These are phyloP conservation scores for Sporothrix sp. DNA, from an alignment of 2,329 filamentous ascomycete species.

Conservation along the genomic window DNA sequence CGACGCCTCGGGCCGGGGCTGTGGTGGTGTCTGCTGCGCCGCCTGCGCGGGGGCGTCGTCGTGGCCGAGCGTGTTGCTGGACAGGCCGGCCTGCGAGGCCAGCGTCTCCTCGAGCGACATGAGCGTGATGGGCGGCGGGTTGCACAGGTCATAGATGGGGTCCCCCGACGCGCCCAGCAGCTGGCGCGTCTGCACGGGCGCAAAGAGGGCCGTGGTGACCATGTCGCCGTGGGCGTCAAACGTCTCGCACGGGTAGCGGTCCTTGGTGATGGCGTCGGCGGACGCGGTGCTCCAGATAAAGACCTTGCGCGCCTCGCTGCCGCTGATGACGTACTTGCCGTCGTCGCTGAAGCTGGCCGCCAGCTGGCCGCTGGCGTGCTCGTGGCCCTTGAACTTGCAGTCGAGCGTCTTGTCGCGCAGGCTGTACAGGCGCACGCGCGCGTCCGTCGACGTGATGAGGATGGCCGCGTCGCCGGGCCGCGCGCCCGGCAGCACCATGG, in stretches of 20 bases:
- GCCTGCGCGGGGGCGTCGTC: conserved; percentile 6
- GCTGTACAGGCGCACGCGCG: conserved; percentile 81
- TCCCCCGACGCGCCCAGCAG: conserved; percentile 74
- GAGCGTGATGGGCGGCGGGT: conserved; percentile 80
- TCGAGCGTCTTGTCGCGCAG: conserved; percentile 76
- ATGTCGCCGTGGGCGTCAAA: conserved; percentile 86
- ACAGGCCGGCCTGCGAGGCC: conserved; percentile 22
- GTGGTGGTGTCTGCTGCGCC: conserved; percentile 12
- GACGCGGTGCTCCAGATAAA: conserved; percentile 77
- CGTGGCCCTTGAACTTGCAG: conserved; percentile 82
- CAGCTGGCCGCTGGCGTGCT: conserved; percentile 85
- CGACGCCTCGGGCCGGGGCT: conserved; percentile 50
- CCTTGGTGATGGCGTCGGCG: conserved; percentile 54
- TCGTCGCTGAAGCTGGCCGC: conserved; percentile 83
- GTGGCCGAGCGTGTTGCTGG: conserved; percentile 14
- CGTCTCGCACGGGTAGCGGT: conserved; percentile 75
- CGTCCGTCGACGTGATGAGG: conserved; percentile 90
- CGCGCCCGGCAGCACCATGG: conserved; percentile 26
- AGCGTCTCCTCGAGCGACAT: conserved; percentile 58
- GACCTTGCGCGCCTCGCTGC: conserved; percentile 80
- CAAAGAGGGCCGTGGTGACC: conserved; percentile 81
- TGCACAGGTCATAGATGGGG: conserved; percentile 92
- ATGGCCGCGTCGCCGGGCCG: conserved; percentile 60
- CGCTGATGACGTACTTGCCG: conserved; percentile 76
- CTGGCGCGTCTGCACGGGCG: conserved; percentile 67